phyloP scores from a whole-genome alignment of 2,329 filamentous ascomycete genomes.

The Coniella lustricola region DNA sequence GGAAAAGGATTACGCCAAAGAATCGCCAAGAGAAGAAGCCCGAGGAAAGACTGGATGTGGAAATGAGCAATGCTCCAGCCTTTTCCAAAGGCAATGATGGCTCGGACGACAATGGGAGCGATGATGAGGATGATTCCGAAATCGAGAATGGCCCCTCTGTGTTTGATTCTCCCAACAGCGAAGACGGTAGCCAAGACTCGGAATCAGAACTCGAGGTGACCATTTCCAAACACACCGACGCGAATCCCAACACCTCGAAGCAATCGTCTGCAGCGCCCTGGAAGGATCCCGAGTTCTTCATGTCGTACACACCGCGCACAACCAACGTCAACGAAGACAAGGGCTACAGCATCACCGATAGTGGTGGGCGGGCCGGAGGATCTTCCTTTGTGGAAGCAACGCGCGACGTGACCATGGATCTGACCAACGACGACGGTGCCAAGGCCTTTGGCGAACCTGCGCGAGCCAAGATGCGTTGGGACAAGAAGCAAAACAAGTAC shows the following conservation, averaged over 20 bases:
- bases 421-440: constrained; percentile 78
- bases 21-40: constrained; percentile 35
- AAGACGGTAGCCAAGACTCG: constrained; percentile 51
- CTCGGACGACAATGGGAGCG: constrained; percentile 20
- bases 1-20: constrained; percentile 60
- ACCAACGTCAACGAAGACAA: constrained; percentile 80
- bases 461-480: constrained; percentile 80
- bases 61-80: constrained; percentile 25
- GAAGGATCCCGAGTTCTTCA: constrained; percentile 86
- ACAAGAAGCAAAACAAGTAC: constrained; percentile 95
- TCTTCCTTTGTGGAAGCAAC: constrained; percentile 82
- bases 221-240: constrained; percentile 52
- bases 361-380: constrained; percentile 38
- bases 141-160: constrained; percentile 28
- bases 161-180: constrained; percentile 38
- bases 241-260: constrained; percentile 46
- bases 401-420: constrained; percentile 83
- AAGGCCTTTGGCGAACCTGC: constrained; percentile 73
- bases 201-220: constrained; percentile 62
- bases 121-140: constrained; percentile 29
- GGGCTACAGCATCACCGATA: constrained; percentile 85
- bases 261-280: constrained; percentile 42
- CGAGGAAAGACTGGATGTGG: constrained; percentile 28
- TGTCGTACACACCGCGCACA: constrained; percentile 84
- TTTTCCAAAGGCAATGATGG: constrained; percentile 17